Evolutionary conservation across 768 basidiomycete species (phyloP).

Genomic region (Trametes cubensis): DNA sequence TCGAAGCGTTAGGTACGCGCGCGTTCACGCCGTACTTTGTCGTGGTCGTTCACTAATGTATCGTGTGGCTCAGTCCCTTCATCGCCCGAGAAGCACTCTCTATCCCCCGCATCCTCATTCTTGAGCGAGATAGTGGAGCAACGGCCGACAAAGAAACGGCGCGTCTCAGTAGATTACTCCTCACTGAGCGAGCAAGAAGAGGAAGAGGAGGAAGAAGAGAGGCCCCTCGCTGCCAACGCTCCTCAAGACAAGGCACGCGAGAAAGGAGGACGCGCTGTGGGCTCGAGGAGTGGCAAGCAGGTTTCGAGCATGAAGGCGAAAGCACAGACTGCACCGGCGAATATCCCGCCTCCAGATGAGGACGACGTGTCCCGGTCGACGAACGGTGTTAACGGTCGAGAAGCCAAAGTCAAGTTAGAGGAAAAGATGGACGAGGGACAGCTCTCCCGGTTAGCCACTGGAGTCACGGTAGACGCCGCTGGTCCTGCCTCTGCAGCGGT

Average conservation of each 20-base stretch:
- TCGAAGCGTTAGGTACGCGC: conserved; percentile 56
- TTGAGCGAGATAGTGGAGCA: conserved; percentile 30
- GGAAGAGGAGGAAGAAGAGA: conserved; percentile 28
- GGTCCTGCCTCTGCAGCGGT: conserved; percentile 51
- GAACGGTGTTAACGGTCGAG: conserved; percentile 51
- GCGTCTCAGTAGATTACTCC: conserved; percentile 32
- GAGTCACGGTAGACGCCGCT: conserved; percentile 74
- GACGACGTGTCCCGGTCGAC: conserved; percentile 41
- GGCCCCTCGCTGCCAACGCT: conserved; percentile 27
- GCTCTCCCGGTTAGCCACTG: conserved; percentile 74
- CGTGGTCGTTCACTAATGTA: not conserved
- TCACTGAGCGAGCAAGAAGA: conserved; percentile 32
- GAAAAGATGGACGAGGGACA: conserved; percentile 81
- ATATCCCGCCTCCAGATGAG: conserved; percentile 44
- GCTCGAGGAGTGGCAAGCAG: conserved; percentile 53
- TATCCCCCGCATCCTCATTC: conserved; percentile 38
- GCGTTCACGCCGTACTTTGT: not conserved
- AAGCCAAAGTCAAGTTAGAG: conserved; percentile 66
- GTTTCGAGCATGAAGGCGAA: conserved; percentile 61
- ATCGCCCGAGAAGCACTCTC: conserved; percentile 32
- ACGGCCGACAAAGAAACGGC: conserved; percentile 33
- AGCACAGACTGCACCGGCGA: conserved; percentile 56
- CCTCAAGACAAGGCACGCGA: conserved; percentile 11
- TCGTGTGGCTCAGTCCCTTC: conserved; percentile 24
- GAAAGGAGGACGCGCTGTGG: conserved; percentile 11